phyloP scores from a whole-genome alignment of 768 basidiomycete genomes.

The Lentinula raphanica region DNA sequence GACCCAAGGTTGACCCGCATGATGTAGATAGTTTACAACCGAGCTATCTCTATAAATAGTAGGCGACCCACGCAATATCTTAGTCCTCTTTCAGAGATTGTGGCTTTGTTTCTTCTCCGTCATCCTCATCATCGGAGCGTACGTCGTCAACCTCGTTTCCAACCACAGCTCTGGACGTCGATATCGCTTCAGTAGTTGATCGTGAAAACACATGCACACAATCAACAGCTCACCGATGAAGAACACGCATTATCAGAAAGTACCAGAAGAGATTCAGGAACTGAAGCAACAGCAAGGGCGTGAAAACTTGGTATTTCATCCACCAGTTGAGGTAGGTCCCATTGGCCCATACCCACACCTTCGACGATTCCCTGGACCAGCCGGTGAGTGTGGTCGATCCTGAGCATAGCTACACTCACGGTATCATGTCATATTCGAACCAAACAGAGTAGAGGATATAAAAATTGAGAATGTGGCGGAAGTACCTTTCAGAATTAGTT shows the following conservation, averaged over 20 bases:
- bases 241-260: conserved; percentile 57
- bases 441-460: conserved; percentile 85
- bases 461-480: conserved; percentile 89
- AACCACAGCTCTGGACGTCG: conserved; percentile 41
- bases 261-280: conserved; percentile 74
- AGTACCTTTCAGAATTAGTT: conserved; percentile 52
- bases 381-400: neutral
- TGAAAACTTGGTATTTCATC: conserved; percentile 66
- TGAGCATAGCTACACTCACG: conserved; percentile 41
- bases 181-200: no score
- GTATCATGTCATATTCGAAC: conserved; percentile 68
- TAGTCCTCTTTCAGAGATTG: no score
- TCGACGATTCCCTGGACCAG: conserved; percentile 1
- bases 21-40: no score
- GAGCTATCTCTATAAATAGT: no score
- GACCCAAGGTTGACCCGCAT: no score
- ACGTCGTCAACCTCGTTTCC: conserved; percentile 43
- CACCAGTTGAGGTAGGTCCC: conserved; percentile 57
- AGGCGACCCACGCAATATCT: no score
- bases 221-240: conserved; percentile 17
- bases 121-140: conserved; percentile 58
- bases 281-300: conserved; percentile 55
- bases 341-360: conserved; percentile 38
- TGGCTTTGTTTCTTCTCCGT: conserved; percentile 34
- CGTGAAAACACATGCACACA: no score